These are phyloP conservation scores for Cicer yamashitae DNA, from an alignment of 306 rosid species.

Conservation along the genomic window DNA sequence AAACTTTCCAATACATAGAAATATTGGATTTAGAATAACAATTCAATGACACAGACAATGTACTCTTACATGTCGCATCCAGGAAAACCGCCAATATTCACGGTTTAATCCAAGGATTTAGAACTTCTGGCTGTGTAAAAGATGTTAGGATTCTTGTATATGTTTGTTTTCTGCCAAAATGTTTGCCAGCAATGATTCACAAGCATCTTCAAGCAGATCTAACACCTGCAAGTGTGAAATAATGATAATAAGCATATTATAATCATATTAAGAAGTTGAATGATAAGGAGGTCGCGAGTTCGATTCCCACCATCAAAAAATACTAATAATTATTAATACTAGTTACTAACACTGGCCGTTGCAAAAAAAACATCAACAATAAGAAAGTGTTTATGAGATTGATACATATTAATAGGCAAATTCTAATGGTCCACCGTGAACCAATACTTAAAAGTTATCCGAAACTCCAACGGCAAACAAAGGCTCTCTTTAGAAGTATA, in stretches of 20 bases:
- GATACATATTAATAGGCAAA: not conserved
- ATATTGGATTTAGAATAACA: not conserved
- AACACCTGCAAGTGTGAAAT: constrained; percentile 68
- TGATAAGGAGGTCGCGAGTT: not conserved
- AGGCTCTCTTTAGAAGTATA: no score
- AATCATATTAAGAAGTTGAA: not conserved
- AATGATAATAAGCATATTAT: constrained; percentile 31
- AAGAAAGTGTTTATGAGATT: not conserved
- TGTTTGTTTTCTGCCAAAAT: constrained; percentile 73
- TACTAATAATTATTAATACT: no score
- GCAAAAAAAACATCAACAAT: no score
- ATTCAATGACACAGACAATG: constrained; percentile 30
- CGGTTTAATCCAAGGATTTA: constrained; percentile 2
- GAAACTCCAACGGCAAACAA: no score
- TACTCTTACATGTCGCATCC: not conserved
- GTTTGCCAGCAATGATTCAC: constrained; percentile 77
- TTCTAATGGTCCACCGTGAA: no score
- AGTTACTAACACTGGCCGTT: no score
- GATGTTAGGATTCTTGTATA: constrained; percentile 48
- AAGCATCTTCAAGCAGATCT: constrained; percentile 94
- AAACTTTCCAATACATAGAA: constrained; percentile 5
- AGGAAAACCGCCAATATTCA: not conserved
- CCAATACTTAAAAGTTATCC: no score
- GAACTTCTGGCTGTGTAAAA: constrained; percentile 26
- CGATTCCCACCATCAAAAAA: no score